phyloP scores from a whole-genome alignment of 768 basidiomycete genomes.

The Mycena capillaripes region DNA sequence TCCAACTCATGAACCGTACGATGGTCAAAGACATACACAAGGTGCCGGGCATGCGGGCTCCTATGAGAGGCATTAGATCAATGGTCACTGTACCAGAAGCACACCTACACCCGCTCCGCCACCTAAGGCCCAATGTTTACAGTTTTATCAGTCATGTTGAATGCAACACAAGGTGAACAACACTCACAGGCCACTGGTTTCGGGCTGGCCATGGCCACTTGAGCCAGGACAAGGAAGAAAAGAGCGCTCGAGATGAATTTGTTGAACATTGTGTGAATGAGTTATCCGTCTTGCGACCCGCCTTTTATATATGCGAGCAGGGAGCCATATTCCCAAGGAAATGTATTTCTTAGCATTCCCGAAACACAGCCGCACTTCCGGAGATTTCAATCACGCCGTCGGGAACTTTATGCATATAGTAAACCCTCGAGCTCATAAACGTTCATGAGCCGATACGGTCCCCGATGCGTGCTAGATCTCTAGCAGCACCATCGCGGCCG shows the following conservation, averaged over 20 bases:
- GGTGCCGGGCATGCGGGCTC: neutral
- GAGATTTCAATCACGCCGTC: too few relatives aligned
- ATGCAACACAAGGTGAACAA: neutral
- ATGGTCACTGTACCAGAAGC: neutral
- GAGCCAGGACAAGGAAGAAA: neutral
- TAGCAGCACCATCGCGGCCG: too few relatives aligned
- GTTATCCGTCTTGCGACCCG: neutral
- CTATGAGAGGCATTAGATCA: neutral
- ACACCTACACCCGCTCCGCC: neutral
- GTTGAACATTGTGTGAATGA: neutral
- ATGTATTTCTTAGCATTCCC: too few relatives aligned
- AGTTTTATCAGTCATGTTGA: neutral
- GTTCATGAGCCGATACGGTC: too few relatives aligned
- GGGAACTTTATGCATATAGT: too few relatives aligned
- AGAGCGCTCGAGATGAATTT: neutral
- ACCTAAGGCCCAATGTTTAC: too few relatives aligned
- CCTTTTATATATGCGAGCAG: neutral
- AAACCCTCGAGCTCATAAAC: too few relatives aligned
- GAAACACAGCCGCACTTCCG: too few relatives aligned
- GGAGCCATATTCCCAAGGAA: too few relatives aligned
- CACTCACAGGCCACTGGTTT: neutral
- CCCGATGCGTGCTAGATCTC: too few relatives aligned
- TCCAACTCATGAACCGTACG: too few relatives aligned
- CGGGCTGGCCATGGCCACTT: neutral
- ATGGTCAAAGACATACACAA: too few relatives aligned